Evolutionary conservation across 352 stramenopile species (phyloP).

Genomic region (Phytophthora chlamydospora): DNA sequence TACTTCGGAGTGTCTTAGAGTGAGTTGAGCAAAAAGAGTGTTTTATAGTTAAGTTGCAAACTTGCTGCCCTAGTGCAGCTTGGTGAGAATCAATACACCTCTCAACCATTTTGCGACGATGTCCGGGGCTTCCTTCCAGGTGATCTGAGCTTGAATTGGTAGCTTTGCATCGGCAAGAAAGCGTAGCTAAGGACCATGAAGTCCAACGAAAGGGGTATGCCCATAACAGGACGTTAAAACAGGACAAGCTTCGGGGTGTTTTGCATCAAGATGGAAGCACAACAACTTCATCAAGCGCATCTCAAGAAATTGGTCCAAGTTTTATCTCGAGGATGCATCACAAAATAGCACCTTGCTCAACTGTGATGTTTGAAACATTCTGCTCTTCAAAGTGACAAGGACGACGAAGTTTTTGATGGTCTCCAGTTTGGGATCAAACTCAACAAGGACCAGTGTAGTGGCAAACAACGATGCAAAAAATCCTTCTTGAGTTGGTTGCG

Average conservation of each 20-base stretch:
- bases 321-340: slow-evolving; percentile 23
- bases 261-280: neutral
- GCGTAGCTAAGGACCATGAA: neutral
- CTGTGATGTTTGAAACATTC: slow-evolving; percentile 8
- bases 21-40: no score
- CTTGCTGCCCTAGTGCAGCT: no score
- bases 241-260: neutral
- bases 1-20: no score
- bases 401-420: slow-evolving; percentile 4
- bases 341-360: slow-evolving; percentile 13
- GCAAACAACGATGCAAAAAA: neutral
- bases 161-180: neutral
- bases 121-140: no score
- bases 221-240: neutral
- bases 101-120: no score
- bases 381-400: slow-evolving; percentile 24
- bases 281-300: neutral
- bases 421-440: slow-evolving; percentile 12
- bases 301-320: slow-evolving; percentile 13
- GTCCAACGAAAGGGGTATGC: slow-evolving; percentile 1
- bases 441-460: neutral
- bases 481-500: slow-evolving; percentile 5
- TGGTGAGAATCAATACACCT: no score
- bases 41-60: no score
- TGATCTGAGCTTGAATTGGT: no score